phyloP scores from a whole-genome alignment of 2,329 filamentous ascomycete species.

The Fusarium redolens region DNA sequence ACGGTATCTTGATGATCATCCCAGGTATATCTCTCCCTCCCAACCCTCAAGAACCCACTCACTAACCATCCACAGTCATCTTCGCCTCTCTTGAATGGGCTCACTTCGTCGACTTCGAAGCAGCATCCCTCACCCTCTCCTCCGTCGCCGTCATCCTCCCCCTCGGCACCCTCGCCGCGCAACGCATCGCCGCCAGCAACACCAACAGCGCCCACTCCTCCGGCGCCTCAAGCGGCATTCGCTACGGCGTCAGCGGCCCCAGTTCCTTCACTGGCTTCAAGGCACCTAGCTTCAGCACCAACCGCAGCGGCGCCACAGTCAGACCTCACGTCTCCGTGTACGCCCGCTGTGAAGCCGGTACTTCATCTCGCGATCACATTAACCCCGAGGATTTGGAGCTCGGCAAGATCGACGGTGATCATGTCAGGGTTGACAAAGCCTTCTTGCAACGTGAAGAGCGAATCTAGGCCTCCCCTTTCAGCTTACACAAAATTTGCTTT shows the following conservation, averaged over 20 bases:
- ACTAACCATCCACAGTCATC: conserved; percentile 53
- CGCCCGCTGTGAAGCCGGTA: conserved; percentile 43
- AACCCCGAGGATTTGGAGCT: conserved; percentile 50
- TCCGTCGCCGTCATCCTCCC: conserved; percentile 64
- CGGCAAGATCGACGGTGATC: conserved; percentile 41
- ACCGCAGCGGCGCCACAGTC: conserved; percentile 26
- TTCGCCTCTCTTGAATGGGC: conserved; percentile 62
- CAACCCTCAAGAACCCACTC: background rate
- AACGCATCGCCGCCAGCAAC: conserved; percentile 53
- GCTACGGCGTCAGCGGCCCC: conserved; percentile 26
- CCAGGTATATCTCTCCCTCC: conserved; percentile 56
- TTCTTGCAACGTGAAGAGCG: conserved; percentile 49
- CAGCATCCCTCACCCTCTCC: conserved; percentile 61
- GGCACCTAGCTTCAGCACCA: conserved; percentile 33
- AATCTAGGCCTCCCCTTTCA: conserved; percentile 28
- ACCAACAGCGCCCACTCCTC: conserved; percentile 36
- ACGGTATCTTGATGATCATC: conserved; percentile 66
- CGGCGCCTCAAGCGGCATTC: conserved; percentile 24
- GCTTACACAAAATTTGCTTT: conserved; percentile 11
- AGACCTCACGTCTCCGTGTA: conserved; percentile 36
- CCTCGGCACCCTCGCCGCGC: conserved; percentile 63
- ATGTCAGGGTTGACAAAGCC: conserved; percentile 47
- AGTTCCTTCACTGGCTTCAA: conserved; percentile 41
- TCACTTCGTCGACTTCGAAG: conserved; percentile 58
- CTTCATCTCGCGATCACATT: conserved; percentile 25